Evolutionary conservation across 805 yeast species (phyloP).

Genomic region (Grigorovia humatica): DNA sequence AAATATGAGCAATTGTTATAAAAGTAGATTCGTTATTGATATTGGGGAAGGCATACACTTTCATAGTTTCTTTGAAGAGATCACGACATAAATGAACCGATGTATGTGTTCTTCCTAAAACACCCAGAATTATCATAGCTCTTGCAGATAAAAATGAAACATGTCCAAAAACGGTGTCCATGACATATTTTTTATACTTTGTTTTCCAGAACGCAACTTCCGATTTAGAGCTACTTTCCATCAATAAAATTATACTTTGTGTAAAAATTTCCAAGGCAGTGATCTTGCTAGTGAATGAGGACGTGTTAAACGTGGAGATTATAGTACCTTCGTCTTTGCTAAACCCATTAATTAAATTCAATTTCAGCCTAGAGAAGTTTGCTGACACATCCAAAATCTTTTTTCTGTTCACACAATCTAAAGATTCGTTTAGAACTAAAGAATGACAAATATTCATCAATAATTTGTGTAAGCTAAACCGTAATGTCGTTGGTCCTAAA

Average conservation of each 20-base stretch:
- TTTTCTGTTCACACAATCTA: conserved; percentile 30
- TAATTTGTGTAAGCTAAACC: conserved; percentile 48
- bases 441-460: conserved; percentile 62
- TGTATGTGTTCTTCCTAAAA: conserved; percentile 50
- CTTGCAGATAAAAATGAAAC: conserved; percentile 52
- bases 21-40: conserved; percentile 21
- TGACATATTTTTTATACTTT: conserved; percentile 51
- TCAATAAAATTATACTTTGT: conserved; percentile 40
- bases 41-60: conserved; percentile 26
- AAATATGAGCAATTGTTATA: conserved; percentile 27
- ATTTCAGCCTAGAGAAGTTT: conserved; percentile 44
- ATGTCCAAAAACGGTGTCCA: conserved; percentile 45
- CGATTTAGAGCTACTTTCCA: conserved; percentile 35
- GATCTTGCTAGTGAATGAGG: conserved; percentile 29
- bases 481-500: conserved; percentile 40
- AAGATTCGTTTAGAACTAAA: conserved; percentile 44
- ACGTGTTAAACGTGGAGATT: conserved; percentile 23
- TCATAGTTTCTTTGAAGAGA: conserved; percentile 18
- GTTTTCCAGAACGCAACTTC: conserved; percentile 46
- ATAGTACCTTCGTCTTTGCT: conserved; percentile 39
- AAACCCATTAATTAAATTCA: conserved; percentile 56
- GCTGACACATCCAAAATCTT: conserved; percentile 36
- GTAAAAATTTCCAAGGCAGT: conserved; percentile 46
- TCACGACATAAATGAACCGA: conserved; percentile 38
- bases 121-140: conserved; percentile 57